phyloP scores from a whole-genome alignment of 2,329 filamentous ascomycete species.

The Fusarium cyanostomum region DNA sequence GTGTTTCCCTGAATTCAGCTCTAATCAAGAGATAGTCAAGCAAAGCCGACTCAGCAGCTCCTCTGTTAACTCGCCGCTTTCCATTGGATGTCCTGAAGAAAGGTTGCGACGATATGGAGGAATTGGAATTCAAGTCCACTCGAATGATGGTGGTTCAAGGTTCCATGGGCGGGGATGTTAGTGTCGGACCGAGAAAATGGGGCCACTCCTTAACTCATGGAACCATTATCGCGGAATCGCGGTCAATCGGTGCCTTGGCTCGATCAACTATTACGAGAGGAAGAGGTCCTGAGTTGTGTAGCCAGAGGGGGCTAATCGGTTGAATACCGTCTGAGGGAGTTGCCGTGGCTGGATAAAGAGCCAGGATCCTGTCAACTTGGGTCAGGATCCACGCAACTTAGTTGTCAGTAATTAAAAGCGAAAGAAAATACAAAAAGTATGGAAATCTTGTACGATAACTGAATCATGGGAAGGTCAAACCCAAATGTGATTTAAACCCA shows the following conservation, averaged over 20 bases:
- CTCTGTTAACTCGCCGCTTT: neutral
- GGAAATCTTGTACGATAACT: neutral
- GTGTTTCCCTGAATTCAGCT: neutral
- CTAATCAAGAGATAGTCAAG: neutral
- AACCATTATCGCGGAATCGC: neutral
- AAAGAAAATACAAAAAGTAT: no score
- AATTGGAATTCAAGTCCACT: neutral
- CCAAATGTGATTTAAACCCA: neutral
- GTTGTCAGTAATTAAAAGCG: no score
- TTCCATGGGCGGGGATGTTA: neutral
- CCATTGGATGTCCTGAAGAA: neutral
- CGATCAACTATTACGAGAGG: neutral
- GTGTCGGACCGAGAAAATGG: conserved; percentile 11
- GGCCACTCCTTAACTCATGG: neutral
- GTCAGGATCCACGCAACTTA: no score
- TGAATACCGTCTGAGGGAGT: no score
- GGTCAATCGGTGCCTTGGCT: neutral
- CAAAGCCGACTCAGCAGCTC: neutral
- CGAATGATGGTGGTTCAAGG: neutral
- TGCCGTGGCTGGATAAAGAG: no score
- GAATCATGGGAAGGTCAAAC: neutral
- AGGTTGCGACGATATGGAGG: neutral
- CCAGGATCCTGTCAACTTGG: no score
- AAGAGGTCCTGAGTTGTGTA: neutral
- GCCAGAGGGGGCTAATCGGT: no score